Conservation (phyloP, 352 stramenopile species). For the Stephanocyclus meneghinianus region DNA sequence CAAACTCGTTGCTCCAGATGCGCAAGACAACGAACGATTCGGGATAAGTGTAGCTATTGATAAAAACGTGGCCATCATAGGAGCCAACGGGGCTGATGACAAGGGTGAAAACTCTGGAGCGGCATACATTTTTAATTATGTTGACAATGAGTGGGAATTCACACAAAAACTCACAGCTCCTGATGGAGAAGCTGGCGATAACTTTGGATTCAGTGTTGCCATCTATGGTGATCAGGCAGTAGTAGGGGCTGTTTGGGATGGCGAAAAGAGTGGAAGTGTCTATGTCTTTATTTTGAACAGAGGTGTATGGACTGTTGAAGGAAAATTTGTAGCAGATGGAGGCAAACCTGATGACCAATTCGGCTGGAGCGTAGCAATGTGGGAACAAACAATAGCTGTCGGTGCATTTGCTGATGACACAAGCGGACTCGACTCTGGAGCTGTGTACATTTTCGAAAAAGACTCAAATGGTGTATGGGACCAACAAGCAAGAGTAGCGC, state of each 20-base stretch:
- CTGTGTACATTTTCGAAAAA: constrained; percentile 34
- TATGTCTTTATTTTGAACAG: constrained; percentile 27
- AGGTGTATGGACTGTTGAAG: constrained; percentile 22
- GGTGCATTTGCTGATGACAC: constrained; percentile 32
- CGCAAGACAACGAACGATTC: constrained; percentile 34
- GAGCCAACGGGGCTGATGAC: constrained; percentile 36
- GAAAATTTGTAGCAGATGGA: constrained; percentile 29
- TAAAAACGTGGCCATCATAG: constrained; percentile 24
- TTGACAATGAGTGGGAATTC: constrained; percentile 19
- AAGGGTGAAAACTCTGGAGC: constrained; percentile 34
- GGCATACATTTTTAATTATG: constrained; percentile 35
- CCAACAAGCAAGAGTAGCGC: constrained; percentile 14
- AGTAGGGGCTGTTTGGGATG: constrained; percentile 36
- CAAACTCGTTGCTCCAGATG: constrained; percentile 22
- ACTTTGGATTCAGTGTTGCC: constrained; percentile 39
- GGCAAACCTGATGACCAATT: constrained; percentile 31
- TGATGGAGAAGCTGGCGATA: constrained; percentile 31
- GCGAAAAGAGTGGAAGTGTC: constrained; percentile 27
- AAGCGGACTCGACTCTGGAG: constrained; percentile 19
- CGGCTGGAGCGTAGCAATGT: constrained; percentile 31
- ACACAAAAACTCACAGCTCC: constrained; percentile 26
- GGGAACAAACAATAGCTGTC: constrained; percentile 39
- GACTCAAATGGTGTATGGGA: constrained; percentile 24
- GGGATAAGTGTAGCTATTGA: constrained; percentile 28
- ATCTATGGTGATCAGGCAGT: constrained; percentile 38